These are phyloP conservation scores for Boletus rufocinnamomeus DNA, from an alignment of 768 basidiomycete species.

Conservation along the genomic window DNA sequence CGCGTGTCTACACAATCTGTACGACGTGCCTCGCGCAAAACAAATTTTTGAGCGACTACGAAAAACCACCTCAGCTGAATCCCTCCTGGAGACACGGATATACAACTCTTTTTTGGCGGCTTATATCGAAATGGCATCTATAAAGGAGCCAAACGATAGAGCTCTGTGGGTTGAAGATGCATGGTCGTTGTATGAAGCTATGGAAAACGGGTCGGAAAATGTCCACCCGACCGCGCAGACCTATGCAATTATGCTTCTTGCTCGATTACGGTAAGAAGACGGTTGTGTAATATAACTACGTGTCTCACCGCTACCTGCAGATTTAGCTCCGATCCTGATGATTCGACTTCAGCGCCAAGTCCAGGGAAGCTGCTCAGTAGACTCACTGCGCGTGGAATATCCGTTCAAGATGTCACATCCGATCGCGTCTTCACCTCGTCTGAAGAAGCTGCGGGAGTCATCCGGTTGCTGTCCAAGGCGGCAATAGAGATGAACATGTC, in stretches of 20 bases:
- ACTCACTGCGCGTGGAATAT: constrained; percentile 51
- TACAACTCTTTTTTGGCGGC: constrained; percentile 72
- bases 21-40: constrained; percentile 78
- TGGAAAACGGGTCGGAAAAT: constrained; percentile 52
- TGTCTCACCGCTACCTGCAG: constrained; percentile 32
- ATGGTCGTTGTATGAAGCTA: constrained; percentile 57
- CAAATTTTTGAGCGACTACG: constrained; percentile 69
- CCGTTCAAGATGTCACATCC: constrained; percentile 53
- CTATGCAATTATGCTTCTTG: constrained; percentile 69
- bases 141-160: constrained; percentile 45
- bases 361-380: constrained; percentile 42
- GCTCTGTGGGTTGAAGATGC: constrained; percentile 63
- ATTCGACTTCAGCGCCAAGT: constrained; percentile 16
- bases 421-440: constrained; percentile 57
- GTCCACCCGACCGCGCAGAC: constrained; percentile 55
- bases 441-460: constrained; percentile 55
- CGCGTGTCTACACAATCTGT: constrained; percentile 74
- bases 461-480: constrained; percentile 56
- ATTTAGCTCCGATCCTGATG: constrained; percentile 38
- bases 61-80: constrained; percentile 40
- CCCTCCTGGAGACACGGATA: constrained; percentile 47
- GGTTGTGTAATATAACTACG: background rate
- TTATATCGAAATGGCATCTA: constrained; percentile 58
- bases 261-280: constrained; percentile 51
- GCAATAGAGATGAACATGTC: constrained; percentile 58